Base-by-base conservation (phyloP, 345 rosid species). In the Isatis tinctoria region DNA sequence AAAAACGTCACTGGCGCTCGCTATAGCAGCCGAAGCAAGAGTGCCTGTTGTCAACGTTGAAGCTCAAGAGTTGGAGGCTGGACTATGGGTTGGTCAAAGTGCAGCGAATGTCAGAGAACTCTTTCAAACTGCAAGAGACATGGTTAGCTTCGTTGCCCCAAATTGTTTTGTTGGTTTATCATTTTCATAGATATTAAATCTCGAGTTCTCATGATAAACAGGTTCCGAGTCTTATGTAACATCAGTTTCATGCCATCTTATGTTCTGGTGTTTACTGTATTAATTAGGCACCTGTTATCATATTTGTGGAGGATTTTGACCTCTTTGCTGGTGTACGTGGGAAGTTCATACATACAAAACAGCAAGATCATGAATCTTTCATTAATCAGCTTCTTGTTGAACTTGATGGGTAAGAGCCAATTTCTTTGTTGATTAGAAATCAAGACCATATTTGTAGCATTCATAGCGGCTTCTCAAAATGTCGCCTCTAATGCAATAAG, bases 321-420 rank as follows among this genome's bases (percentile, higher is more conserved):
- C 96, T 90, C 75, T 93, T 93, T 74, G 97, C 97, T 71, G 98
- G 98, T 79, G 98, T 93, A 17, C 98, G 98, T 68, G 98, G 98
- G 75, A 88, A 89, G 78, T 85, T 83, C 70, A 81, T 88, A 68
- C 98, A 93, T 75, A 93, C 98, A 27, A 85, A 90, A 78, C 83
- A 88, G 78, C 98, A 93, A 79, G 98, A 93, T 74, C 98, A 93
- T 64, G 98, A 93, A 84, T 86, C 98, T 82, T 90, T 93, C 78
- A 93, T 93, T 66, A 93, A 93, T 78, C 98, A 93, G 80, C 98
- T 93, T 68, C 93, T 93, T 51, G 98, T 93, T 85, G 98, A 93
- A 83, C 97, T 93, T 80, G 98, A 93, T 64, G 98, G 98, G 98
- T 92, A 87, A 83, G 60, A 79, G 13, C 72, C 41, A 30, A 43